These are phyloP conservation scores for Alternaria infectoria DNA, from an alignment of 2,329 filamentous ascomycete species.

Conservation along the genomic window DNA sequence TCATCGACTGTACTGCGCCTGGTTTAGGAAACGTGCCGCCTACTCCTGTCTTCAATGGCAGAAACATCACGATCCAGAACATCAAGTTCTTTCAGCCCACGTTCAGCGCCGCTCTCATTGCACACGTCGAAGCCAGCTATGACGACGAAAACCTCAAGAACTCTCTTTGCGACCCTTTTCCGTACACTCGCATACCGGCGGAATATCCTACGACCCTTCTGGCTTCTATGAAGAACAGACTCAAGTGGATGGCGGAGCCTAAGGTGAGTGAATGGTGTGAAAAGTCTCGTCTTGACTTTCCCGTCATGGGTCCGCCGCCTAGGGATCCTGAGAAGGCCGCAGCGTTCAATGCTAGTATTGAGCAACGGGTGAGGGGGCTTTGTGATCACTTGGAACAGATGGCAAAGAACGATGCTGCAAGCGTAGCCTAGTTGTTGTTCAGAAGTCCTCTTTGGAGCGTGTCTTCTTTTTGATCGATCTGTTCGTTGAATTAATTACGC, in stretches of 20 bases:
- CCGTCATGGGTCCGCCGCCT: neutral
- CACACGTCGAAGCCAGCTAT: neutral
- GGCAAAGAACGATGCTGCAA: neutral
- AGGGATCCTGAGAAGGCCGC: neutral
- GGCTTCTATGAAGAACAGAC: neutral
- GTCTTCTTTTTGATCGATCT: neutral
- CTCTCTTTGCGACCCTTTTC: neutral
- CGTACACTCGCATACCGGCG: neutral
- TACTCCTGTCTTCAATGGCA: neutral
- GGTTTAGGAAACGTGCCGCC: neutral
- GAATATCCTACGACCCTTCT: neutral
- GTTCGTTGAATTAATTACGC: neutral
- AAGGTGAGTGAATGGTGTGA: neutral
- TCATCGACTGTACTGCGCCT: neutral
- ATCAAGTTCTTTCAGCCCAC: neutral
- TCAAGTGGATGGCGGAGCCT: neutral
- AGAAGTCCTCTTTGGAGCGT: neutral
- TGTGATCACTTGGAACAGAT: neutral
- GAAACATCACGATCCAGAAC: neutral
- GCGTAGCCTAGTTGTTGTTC: neutral
- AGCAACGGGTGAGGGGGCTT: neutral
- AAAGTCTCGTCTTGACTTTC: neutral
- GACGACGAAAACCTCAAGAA: neutral
- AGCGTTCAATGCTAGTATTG: neutral
- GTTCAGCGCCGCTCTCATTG: neutral